Base-by-base conservation (phyloP, 2,329 filamentous ascomycete species). In the Paradendryphiella salina region DNA sequence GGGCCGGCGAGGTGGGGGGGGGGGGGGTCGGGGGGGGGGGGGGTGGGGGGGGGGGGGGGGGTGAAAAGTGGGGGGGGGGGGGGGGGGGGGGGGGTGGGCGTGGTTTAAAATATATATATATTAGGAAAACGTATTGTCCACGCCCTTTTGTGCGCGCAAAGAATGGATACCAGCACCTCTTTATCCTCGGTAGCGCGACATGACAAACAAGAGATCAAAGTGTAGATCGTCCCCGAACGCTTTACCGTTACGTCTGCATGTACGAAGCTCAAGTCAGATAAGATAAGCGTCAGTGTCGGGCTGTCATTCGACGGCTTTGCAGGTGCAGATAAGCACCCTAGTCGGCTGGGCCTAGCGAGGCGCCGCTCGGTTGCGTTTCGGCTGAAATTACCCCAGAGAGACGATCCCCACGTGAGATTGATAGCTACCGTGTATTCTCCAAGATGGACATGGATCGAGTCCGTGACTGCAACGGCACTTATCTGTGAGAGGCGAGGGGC, bases 251-350 rank as follows among this genome's bases (percentile, higher is more conserved):
- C 31, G 42, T 26, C 40, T 28, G 20, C 39, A 50, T 41, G 28
- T 44, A 42, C 29, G 11, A 10, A 29, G 36, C 10, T 29, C 14
- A 15, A 18, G 10, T 13, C 31, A 31, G 46, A 50, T 50, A 50
- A 50, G 46, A 45, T 45, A 39, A 46, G 40, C 40, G 40, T 17
- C 11, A 26, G 6, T 4, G 8, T 33, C 39, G 20, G 36, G 6
- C 34, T 49, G 33, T 39, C 26, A 49, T 52, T 52, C 50, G 50
- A 43, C 38, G 15, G 15, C 21, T 3, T 28, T 35, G 28, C 23
- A 49, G 36, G 13, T 51, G 48, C 48, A 49, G 50, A 52, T 52
- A 52, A 52, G 50, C 45, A 41, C 44, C 50, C 38, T 39, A 21
- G 50, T 44, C 38, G 20, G 11, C 21, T 17, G 11, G 20, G 45